Percentiles rank a stretch among this genome's conserved stretches.
These are phyloP conservation scores for Sporothrix curviconia DNA, from an alignment of 2,329 filamentous ascomycete genomes.

Conservation along the genomic window DNA sequence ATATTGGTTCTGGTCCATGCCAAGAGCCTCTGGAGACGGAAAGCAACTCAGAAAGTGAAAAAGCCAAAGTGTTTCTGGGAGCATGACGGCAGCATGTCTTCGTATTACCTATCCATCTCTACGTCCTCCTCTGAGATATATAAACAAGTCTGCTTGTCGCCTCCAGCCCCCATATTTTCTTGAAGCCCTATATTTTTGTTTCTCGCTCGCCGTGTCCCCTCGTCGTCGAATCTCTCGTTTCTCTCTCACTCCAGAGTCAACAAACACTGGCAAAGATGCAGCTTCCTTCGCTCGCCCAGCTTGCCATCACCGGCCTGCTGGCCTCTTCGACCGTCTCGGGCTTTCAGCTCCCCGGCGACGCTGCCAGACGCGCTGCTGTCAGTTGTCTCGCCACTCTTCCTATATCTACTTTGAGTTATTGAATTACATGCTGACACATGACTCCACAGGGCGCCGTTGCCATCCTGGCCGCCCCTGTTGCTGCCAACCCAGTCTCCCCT, in stretches of 20 bases:
- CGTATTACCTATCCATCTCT: too few relatives aligned
- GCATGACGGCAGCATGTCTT: too few relatives aligned
- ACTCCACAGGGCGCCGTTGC: constrained; percentile 14
- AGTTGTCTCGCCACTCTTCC: background rate
- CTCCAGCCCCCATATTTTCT: background rate
- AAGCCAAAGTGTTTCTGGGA: too few relatives aligned
- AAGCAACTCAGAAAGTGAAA: too few relatives aligned
- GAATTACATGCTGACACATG: background rate
- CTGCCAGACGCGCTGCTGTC: constrained; percentile 14
- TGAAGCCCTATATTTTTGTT: too few relatives aligned
- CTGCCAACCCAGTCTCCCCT: constrained; percentile 11
- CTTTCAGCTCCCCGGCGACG: constrained; percentile 10
- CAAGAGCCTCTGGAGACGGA: background rate
- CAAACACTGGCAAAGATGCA: constrained; percentile 8
- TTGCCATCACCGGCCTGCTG: constrained; percentile 16
- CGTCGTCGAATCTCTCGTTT: too few relatives aligned
- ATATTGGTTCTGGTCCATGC: background rate
- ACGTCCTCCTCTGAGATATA: background rate
- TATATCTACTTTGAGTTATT: background rate
- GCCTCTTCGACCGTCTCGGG: constrained; percentile 10
- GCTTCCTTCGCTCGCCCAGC: constrained; percentile 14
- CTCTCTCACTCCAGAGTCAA: background rate
- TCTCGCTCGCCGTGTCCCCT: too few relatives aligned
- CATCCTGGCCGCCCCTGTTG: constrained; percentile 11
- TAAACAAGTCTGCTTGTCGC: background rate